These are phyloP conservation scores for Trichophyton rubrum DNA, from an alignment of 2,329 filamentous ascomycete species.

Conservation along the genomic window DNA sequence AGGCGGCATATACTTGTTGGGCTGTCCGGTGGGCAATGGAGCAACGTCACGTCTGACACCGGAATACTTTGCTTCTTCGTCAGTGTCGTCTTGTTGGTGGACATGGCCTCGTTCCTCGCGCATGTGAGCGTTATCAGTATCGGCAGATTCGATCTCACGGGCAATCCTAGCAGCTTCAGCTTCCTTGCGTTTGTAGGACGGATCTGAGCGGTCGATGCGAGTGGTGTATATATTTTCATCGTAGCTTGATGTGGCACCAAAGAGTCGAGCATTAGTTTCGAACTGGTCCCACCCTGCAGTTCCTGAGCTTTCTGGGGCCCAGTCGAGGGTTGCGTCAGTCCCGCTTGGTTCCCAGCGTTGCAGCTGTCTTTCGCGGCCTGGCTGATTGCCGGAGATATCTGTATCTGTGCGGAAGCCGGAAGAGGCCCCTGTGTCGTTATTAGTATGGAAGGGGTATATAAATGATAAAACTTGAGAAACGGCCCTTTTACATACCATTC, in stretches of 20 bases:
- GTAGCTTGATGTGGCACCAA: conserved; percentile 80
- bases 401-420: conserved; percentile 71
- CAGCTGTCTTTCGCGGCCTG: conserved; percentile 58
- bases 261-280: conserved; percentile 72
- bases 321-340: conserved; percentile 47
- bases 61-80: conserved; percentile 93
- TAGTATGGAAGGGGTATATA: neutral
- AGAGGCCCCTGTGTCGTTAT: conserved; percentile 43
- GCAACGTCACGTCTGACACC: conserved; percentile 73
- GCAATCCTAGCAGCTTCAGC: conserved; percentile 73
- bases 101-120: conserved; percentile 75
- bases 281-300: conserved; percentile 78
- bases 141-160: conserved; percentile 72
- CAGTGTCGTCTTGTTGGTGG: conserved; percentile 50
- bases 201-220: conserved; percentile 69
- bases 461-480: neutral
- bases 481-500: conserved; percentile 40
- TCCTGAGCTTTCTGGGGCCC: conserved; percentile 55
- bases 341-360: conserved; percentile 69
- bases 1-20: conserved; percentile 79
- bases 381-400: conserved; percentile 67
- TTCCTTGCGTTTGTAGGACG: conserved; percentile 64
- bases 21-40: conserved; percentile 47
- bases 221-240: conserved; percentile 94
- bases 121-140: conserved; percentile 65